A percentile compares a stretch with the other conserved stretches of the same genome.
Conservation (phyloP, 2,329 filamentous ascomycete species). For the Ophidiomyces ophidiicola region DNA sequence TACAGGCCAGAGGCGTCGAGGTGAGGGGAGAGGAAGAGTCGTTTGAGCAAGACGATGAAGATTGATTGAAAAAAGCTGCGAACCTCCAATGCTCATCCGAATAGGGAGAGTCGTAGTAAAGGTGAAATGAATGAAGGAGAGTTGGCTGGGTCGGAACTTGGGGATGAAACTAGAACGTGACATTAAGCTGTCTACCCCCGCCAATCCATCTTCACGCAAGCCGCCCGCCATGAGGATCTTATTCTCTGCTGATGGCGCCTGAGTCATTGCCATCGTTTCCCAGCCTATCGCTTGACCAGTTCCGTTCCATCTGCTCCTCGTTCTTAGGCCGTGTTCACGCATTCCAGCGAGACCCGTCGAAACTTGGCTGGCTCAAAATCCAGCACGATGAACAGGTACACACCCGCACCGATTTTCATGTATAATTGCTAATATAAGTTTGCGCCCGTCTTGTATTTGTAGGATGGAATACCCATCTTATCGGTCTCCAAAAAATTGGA, state of each 20-base stretch:
- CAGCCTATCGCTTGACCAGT: slow-evolving; percentile 8
- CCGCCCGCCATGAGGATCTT: too few relatives aligned
- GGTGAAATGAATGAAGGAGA: too few relatives aligned
- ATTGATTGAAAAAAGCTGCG: too few relatives aligned
- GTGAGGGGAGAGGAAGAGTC: too few relatives aligned
- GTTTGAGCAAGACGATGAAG: too few relatives aligned
- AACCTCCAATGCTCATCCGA: too few relatives aligned
- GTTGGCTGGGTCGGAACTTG: too few relatives aligned
- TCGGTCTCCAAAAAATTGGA: slow-evolving; percentile 5
- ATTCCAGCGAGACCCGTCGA: neutral
- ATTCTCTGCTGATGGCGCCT: neutral
- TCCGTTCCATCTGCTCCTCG: slow-evolving; percentile 7
- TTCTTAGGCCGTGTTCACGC: slow-evolving; percentile 4
- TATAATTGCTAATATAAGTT: slow-evolving; percentile 1
- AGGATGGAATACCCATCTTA: slow-evolving; percentile 8
- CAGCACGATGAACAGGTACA: slow-evolving; percentile 10
- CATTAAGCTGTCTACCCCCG: too few relatives aligned
- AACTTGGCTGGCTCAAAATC: slow-evolving; percentile 7
- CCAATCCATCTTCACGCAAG: too few relatives aligned
- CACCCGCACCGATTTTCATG: neutral
- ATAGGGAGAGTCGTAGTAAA: too few relatives aligned
- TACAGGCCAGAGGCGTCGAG: too few relatives aligned
- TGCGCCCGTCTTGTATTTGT: neutral
- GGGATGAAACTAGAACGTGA: too few relatives aligned
- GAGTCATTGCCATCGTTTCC: slow-evolving; percentile 6